These are phyloP conservation scores for Sporothrix euskadiensis DNA, from an alignment of 2,329 filamentous ascomycete species.

Conservation along the genomic window DNA sequence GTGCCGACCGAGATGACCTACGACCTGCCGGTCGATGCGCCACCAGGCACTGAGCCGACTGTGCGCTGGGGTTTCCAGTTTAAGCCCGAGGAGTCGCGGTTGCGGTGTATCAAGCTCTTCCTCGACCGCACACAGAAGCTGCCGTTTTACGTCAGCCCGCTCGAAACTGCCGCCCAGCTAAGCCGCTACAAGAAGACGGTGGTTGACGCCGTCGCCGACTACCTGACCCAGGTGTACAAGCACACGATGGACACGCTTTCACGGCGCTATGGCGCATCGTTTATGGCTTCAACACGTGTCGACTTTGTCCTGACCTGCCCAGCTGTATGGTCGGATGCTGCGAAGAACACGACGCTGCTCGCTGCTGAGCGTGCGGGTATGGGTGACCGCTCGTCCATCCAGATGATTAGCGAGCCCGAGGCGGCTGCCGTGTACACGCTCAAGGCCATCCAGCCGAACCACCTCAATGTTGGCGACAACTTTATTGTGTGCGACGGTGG, in stretches of 20 bases:
- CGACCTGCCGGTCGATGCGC: conserved; percentile 44
- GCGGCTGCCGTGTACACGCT: conserved; percentile 78
- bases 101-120: conserved; percentile 82
- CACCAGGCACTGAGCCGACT: conserved; percentile 47
- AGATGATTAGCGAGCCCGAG: conserved; percentile 80
- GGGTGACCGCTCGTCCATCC: conserved; percentile 68
- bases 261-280: conserved; percentile 72
- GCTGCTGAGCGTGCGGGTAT: conserved; percentile 78
- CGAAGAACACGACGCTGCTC: conserved; percentile 79
- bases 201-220: conserved; percentile 76
- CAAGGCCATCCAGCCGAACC: conserved; percentile 75
- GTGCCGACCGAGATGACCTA: conserved; percentile 78
- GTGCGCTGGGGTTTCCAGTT: conserved; percentile 83
- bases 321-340: conserved; percentile 80
- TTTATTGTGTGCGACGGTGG: conserved; percentile 65
- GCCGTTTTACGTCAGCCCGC: conserved; percentile 75
- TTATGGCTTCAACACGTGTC: conserved; percentile 73
- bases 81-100: conserved; percentile 71
- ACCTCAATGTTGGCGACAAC: conserved; percentile 67
- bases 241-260: conserved; percentile 79
- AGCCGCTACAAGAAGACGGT: conserved; percentile 74
- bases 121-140: conserved; percentile 78
- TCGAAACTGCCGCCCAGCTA: conserved; percentile 76
- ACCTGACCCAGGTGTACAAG: conserved; percentile 71
- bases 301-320: conserved; percentile 81